A percentile compares a stretch with the other conserved stretches of the same genome.
phyloP scores from a whole-genome alignment of 1,284 basidiomycete species.

The Boletellus deceptivus region DNA sequence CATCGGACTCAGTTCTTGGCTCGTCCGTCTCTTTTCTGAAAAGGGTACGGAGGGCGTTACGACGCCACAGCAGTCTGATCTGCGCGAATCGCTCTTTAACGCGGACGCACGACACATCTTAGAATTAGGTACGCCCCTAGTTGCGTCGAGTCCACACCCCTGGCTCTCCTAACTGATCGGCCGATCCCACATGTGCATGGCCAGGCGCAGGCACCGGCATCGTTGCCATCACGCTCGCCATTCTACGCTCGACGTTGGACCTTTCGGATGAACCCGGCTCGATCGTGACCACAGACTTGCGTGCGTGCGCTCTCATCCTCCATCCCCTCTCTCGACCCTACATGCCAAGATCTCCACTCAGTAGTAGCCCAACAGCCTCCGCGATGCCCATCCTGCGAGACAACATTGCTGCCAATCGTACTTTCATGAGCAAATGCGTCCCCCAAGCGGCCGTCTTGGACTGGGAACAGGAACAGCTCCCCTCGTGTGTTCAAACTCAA shows the following conservation, averaged over 20 bases:
- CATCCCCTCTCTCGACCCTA: background rate
- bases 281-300: conserved; percentile 71
- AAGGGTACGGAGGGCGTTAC: background rate
- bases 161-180: too few relatives aligned
- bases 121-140: conserved; percentile 57
- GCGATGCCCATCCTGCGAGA: conserved; percentile 76
- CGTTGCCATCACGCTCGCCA: conserved; percentile 61
- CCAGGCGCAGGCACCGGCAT: conserved; percentile 64
- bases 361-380: conserved; percentile 48
- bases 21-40: conserved; percentile 40
- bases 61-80: too few relatives aligned
- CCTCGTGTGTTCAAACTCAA: conserved; percentile 44
- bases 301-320: conserved; percentile 41
- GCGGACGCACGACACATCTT: conserved; percentile 43
- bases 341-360: background rate
- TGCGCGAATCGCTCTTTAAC: conserved; percentile 39
- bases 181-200: too few relatives aligned
- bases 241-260: conserved; percentile 23
- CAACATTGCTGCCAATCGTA: conserved; percentile 59
- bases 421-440: conserved; percentile 32
- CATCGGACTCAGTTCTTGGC: conserved; percentile 76
- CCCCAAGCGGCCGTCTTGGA: conserved; percentile 58
- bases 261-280: conserved; percentile 32
- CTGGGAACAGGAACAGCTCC: conserved; percentile 65
- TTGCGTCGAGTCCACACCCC: too few relatives aligned